Base-by-base conservation (phyloP, 1,284 basidiomycete genomes). In the Farysia itapuensis region DNA sequence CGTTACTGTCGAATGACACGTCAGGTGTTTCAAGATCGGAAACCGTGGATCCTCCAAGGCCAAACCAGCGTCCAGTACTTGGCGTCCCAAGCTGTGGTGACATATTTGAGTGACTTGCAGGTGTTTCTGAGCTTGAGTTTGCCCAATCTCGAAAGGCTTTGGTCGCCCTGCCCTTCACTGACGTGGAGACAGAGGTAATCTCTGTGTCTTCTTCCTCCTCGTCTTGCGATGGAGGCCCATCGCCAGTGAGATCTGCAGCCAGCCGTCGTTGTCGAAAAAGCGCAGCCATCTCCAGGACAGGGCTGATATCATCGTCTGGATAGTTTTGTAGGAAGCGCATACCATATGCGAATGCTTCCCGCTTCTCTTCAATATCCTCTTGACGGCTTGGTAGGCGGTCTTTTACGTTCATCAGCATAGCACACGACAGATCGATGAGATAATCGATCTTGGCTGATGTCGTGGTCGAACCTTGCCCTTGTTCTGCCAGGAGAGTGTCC, bases 401-500 rank as follows among this genome's bases (percentile, higher is more conserved):
- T 31, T 69, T 53, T 11, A 67, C 39, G 2, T 58, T 36, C 22
- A 72, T 35, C 7, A 76, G 49, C 49, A 76, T 64, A 9, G 72
- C 66, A 19, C 69, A 70, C 36, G 67, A 70, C 4, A 76, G 40
- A 32, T 75, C 71, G 34, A 75, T 64, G 12, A 76, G 48, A 15
- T 74, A 70, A n/a, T 67, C 65, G 39, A 74, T 60, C 43, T 70
- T 72, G n/a, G 59, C 53, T 11, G 57, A 53, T 5, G 43, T 38
- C 4, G 44, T 16, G 5, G 41, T 40, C 19, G 34, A 37, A 1
- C 38, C 39, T 16, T 46, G 35, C 23, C 47, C 53, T 21, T 67
- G 50, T 42, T 76, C 67, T 2, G 70, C 57, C 9, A 76, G 43
- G 9, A 76, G 35, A 2, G 64, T 64, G 35, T 76, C 74, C 74